phyloP scores from a whole-genome alignment of 495 filamentous ascomycete species.

The Neurospora sp. region DNA sequence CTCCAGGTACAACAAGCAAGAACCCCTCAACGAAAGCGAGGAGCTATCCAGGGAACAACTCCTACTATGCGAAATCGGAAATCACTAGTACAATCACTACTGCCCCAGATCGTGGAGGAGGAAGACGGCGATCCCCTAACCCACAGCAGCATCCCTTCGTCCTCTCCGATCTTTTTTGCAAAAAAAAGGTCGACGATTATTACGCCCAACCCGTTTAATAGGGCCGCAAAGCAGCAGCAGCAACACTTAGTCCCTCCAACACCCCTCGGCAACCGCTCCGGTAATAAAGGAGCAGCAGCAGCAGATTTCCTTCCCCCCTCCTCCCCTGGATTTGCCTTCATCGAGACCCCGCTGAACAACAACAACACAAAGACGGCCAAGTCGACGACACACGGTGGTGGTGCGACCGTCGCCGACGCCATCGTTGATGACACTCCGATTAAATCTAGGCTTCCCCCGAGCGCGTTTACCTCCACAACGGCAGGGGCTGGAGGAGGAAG shows the following conservation, averaged over 20 bases:
- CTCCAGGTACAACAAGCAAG: neutral
- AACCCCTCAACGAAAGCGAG: neutral
- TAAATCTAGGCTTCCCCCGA: slow-evolving; percentile 15
- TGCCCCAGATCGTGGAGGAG: neutral
- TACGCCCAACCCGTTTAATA: neutral
- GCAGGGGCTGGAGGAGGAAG: neutral
- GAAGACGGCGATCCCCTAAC: neutral
- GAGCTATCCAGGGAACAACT: neutral
- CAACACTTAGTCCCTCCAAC: slow-evolving; percentile 9
- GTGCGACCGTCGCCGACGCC: too few relatives aligned
- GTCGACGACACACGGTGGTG: too few relatives aligned
- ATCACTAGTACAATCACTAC: neutral
- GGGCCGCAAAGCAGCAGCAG: slow-evolving; percentile 1
- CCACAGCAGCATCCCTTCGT: neutral
- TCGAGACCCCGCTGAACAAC: slow-evolving; percentile 28
- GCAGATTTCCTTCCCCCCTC: slow-evolving; percentile 30
- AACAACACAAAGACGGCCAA: slow-evolving; percentile 14
- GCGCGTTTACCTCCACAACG: too few relatives aligned
- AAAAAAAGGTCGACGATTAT: neutral
- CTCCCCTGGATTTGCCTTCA: slow-evolving; percentile 26
- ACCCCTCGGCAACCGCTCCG: slow-evolving; percentile 5
- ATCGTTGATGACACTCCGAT: slow-evolving; percentile 35
- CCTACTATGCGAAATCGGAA: neutral
- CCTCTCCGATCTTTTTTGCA: neutral
- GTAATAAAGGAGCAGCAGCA: slow-evolving; percentile 5